A percentile compares a stretch with the other conserved stretches of the same genome.
phyloP scores from a whole-genome alignment of 768 basidiomycete species.

The Russula sp. region DNA sequence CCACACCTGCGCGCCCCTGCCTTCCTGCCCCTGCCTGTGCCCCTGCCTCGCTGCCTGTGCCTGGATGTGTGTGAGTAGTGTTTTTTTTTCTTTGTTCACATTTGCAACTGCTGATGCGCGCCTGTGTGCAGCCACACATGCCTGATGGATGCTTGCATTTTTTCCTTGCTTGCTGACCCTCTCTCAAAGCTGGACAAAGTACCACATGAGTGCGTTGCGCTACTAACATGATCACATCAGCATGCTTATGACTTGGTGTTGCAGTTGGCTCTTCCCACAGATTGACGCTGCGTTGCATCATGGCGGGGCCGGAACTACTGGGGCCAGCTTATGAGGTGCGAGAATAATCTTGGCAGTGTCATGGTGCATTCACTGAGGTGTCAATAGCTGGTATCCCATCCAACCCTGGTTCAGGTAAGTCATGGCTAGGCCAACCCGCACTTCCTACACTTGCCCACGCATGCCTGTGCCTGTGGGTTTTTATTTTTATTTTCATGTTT shows the following conservation, averaged over 20 bases:
- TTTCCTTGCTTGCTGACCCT: constrained; percentile 17
- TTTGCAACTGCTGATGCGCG: no score
- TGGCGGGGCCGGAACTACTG: constrained; percentile 66
- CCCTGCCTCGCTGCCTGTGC: no score
- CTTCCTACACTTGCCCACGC: no score
- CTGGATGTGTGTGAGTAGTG: no score
- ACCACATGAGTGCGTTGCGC: constrained; percentile 45
- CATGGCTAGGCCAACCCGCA: no score
- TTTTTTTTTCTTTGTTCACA: no score
- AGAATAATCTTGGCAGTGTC: background rate
- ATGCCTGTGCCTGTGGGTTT: no score
- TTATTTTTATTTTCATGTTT: no score
- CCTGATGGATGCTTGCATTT: background rate
- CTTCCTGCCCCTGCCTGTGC: no score
- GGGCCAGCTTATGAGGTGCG: constrained; percentile 47
- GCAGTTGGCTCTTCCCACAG: constrained; percentile 48
- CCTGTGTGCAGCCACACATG: no score
- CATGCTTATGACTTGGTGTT: constrained; percentile 12
- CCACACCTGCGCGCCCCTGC: no score
- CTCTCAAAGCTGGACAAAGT: constrained; percentile 47
- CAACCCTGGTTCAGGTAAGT: constrained; percentile 58
- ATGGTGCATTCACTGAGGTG: background rate
- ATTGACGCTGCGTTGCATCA: constrained; percentile 61
- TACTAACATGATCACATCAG: background rate
- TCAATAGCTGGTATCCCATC: constrained; percentile 51